Percentiles rank a stretch among this genome's conserved stretches.
These are phyloP conservation scores for Penicillium decumbens DNA, from an alignment of 2,329 filamentous ascomycete species.

Conservation along the genomic window DNA sequence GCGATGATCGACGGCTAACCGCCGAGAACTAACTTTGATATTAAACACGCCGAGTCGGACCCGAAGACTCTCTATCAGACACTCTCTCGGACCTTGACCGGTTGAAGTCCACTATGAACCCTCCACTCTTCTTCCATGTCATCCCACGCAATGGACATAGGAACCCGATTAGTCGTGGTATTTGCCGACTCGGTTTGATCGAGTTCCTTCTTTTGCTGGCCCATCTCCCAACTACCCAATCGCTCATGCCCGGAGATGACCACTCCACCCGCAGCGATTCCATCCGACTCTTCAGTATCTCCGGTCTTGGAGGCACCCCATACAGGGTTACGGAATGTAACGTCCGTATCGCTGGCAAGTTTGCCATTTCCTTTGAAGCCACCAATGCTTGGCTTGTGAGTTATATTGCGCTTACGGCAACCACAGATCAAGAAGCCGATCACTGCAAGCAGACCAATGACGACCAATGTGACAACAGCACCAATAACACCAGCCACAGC, in stretches of 20 bases:
- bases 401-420: conserved; percentile 38
- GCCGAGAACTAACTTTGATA: neutral
- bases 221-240: conserved; percentile 56
- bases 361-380: conserved; percentile 56
- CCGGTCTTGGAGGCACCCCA: conserved; percentile 38
- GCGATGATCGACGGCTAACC: neutral
- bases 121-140: neutral
- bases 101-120: conserved; percentile 32
- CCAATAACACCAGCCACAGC: conserved; percentile 54
- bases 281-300: conserved; percentile 26
- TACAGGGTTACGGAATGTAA: conserved; percentile 42
- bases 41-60: conserved; percentile 38
- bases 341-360: conserved; percentile 52
- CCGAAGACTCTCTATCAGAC: conserved; percentile 35
- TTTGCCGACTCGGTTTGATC: conserved; percentile 6
- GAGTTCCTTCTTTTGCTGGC: conserved; percentile 29
- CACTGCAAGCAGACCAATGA: conserved; percentile 42
- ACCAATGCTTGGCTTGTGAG: conserved; percentile 41
- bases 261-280: conserved; percentile 10
- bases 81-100: conserved; percentile 47
- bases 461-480: conserved; percentile 49
- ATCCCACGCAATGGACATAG: conserved; percentile 12
- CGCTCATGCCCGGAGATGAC: conserved; percentile 47
- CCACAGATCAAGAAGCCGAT: conserved; percentile 43
- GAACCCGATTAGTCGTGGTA: conserved; percentile 12